A percentile compares a stretch with the other conserved stretches of the same genome.
These are phyloP conservation scores for Linnemannia schmuckeri DNA, from an alignment of 192 early-diverging fungal genomes.

Conservation along the genomic window DNA sequence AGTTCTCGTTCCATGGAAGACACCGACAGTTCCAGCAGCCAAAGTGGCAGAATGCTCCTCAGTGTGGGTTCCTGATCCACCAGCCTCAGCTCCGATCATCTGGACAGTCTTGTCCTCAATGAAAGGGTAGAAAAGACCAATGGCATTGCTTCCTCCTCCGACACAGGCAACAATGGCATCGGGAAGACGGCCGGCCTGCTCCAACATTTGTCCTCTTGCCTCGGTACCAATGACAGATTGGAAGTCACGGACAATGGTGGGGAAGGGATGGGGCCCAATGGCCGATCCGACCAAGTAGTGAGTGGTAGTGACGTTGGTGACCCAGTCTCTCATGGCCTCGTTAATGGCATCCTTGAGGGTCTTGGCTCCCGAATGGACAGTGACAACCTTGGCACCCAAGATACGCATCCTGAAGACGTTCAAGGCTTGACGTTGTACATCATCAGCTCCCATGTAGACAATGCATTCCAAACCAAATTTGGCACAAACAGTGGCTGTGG, in stretches of 20 bases:
- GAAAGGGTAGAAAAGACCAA: constrained; percentile 98
- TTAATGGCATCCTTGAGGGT: constrained; percentile 99
- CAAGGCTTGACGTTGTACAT: constrained; percentile 91
- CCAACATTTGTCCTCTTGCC: constrained; percentile 85
- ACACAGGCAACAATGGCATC: constrained; percentile 97
- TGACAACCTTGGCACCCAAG: constrained; percentile 93
- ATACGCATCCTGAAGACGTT: constrained; percentile 97
- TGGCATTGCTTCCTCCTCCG: constrained; percentile 97
- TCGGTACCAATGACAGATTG: constrained; percentile 97
- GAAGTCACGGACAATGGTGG: constrained; percentile 96
- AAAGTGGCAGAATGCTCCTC: constrained; percentile 93
- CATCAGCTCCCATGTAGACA: constrained; percentile 98
- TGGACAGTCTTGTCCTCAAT: constrained; percentile 86
- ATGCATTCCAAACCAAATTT: constrained; percentile 97
- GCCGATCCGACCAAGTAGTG: constrained; percentile 98
- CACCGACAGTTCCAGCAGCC: constrained; percentile 86
- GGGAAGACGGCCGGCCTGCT: constrained; percentile 86
- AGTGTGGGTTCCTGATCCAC: constrained; percentile 88
- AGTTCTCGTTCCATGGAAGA: constrained; percentile 96
- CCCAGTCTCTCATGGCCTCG: constrained; percentile 99
- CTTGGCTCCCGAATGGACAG: constrained; percentile 76
- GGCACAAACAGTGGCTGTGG: constrained; percentile 97
- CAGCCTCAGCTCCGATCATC: constrained; percentile 96
- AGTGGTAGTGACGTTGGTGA: constrained; percentile 92
- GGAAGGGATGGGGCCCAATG: constrained; percentile 98